Conservation (phyloP, 306 rosid genomes). For the Ammopiptanthus mongolicus region DNA sequence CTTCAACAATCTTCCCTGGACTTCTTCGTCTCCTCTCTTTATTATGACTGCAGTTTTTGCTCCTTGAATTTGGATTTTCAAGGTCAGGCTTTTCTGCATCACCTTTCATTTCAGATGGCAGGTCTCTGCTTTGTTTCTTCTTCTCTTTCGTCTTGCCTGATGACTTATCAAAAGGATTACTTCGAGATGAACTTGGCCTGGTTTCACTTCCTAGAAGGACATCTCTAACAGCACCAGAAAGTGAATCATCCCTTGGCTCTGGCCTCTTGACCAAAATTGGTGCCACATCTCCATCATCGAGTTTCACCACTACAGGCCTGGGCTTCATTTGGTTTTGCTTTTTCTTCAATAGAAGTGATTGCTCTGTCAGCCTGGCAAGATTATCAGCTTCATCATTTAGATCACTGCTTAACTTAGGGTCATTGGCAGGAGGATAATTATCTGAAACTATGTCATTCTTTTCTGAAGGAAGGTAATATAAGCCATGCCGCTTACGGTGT, state of each 20-base stretch:
- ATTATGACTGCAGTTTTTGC: slow-evolving; percentile 44
- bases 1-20: slow-evolving; percentile 44
- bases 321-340: slow-evolving; percentile 67
- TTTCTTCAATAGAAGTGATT: slow-evolving; percentile 63
- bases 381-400: slow-evolving; percentile 46
- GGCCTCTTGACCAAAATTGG: slow-evolving; percentile 41
- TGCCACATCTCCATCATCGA: slow-evolving; percentile 71
- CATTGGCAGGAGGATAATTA: slow-evolving; percentile 86
- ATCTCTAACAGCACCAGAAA: slow-evolving; percentile 70
- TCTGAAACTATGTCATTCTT: slow-evolving; percentile 43
- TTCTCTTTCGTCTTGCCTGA: slow-evolving; percentile 59
- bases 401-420: slow-evolving; percentile 35
- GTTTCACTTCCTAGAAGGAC: slow-evolving; percentile 57
- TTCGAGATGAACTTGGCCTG: slow-evolving; percentile 33
- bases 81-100: slow-evolving; percentile 41
- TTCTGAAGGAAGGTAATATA: slow-evolving; percentile 83
- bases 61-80: slow-evolving; percentile 48
- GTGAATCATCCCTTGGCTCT: slow-evolving; percentile 48
- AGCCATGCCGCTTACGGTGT: slow-evolving; percentile 86
- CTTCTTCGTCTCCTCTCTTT: slow-evolving; percentile 58
- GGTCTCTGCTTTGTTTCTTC: slow-evolving; percentile 43
- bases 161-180: slow-evolving; percentile 37
- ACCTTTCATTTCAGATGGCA: slow-evolving; percentile 43
- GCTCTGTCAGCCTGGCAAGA: slow-evolving; percentile 73
- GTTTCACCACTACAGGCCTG: slow-evolving; percentile 84